phyloP scores from a whole-genome alignment of 495 filamentous ascomycete genomes.

The Penicillium paxilli region DNA sequence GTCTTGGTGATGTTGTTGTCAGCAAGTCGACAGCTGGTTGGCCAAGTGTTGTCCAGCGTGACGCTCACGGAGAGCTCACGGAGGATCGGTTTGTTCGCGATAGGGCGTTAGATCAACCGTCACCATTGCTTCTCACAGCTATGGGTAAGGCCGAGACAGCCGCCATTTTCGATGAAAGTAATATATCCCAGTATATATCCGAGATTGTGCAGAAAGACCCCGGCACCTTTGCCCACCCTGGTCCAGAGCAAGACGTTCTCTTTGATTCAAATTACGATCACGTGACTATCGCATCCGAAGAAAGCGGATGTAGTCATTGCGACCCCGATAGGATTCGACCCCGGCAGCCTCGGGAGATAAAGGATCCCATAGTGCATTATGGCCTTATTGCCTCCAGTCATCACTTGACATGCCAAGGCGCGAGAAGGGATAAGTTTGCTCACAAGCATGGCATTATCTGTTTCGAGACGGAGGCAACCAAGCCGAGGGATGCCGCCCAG shows the following conservation, averaged over 20 bases:
- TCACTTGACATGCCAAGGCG: slow-evolving; percentile 25
- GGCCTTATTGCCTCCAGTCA: slow-evolving; percentile 33
- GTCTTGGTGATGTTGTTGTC: slow-evolving; percentile 36
- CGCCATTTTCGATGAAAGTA: slow-evolving; percentile 12
- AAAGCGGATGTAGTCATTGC: slow-evolving; percentile 22
- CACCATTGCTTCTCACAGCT: slow-evolving; percentile 27
- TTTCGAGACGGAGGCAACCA: slow-evolving; percentile 41
- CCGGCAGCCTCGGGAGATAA: slow-evolving; percentile 14
- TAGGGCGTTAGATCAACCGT: slow-evolving; percentile 27
- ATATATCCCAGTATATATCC: slow-evolving; percentile 23
- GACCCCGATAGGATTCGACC: slow-evolving; percentile 13
- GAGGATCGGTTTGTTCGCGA: slow-evolving; percentile 22
- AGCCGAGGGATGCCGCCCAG: slow-evolving; percentile 25
- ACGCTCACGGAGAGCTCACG: slow-evolving; percentile 9
- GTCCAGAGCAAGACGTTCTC: slow-evolving; percentile 26
- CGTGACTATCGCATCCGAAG: slow-evolving; percentile 10
- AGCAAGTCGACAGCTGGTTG: slow-evolving; percentile 19
- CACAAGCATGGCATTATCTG: slow-evolving; percentile 24
- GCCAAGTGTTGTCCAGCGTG: slow-evolving; percentile 28
- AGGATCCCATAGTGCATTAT: slow-evolving; percentile 31
- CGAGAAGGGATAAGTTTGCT: slow-evolving; percentile 16
- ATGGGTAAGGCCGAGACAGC: slow-evolving; percentile 24
- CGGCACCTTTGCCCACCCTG: slow-evolving; percentile 20
- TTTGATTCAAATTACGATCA: slow-evolving; percentile 29
- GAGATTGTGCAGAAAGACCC: slow-evolving; percentile 24